Evolutionary conservation across 1,284 basidiomycete genomes (phyloP).

Genomic region (Rhodotorula glutinis): DNA sequence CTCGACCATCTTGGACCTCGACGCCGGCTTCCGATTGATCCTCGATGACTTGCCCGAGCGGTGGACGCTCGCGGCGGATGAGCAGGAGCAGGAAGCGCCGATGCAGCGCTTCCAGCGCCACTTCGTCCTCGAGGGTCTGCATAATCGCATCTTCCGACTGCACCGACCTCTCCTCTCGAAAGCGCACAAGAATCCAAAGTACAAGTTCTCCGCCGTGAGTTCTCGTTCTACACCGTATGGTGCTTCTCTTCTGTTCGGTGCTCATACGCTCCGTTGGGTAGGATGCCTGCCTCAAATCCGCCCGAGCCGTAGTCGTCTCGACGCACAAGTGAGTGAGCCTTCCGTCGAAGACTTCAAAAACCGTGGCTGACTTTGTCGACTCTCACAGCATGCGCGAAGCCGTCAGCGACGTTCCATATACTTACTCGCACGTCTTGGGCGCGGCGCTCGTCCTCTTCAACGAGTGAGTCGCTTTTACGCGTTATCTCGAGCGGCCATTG

Average conservation of each 20-base stretch:
- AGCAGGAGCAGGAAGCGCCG: conserved; percentile 33
- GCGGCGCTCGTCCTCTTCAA: conserved; percentile 39
- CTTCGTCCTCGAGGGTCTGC: conserved; percentile 39
- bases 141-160: conserved; percentile 39
- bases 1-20: conserved; percentile 36
- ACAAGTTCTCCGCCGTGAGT: conserved; percentile 35
- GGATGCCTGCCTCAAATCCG: conserved; percentile 40
- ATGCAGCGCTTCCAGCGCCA: conserved; percentile 40
- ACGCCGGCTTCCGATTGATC: conserved; percentile 32
- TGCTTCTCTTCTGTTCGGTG: not conserved
- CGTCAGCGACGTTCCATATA: conserved; percentile 35
- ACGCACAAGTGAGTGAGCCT: conserved; percentile 27
- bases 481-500: fast-evolving
- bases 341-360: too few species aligned
- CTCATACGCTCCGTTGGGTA: not conserved
- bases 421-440: conserved; percentile 37
- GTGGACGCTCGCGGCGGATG: conserved; percentile 34
- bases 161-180: conserved; percentile 30
- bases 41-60: conserved; percentile 36
- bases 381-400: conserved; percentile 27
- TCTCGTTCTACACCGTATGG: too few species aligned
- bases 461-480: conserved; percentile 12
- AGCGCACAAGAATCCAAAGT: conserved; percentile 29
- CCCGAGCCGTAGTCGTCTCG: conserved; percentile 34
- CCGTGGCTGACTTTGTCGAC: not conserved